Conservation (phyloP, 176 grass and related monocot species). For the Leersia perrieri region DNA sequence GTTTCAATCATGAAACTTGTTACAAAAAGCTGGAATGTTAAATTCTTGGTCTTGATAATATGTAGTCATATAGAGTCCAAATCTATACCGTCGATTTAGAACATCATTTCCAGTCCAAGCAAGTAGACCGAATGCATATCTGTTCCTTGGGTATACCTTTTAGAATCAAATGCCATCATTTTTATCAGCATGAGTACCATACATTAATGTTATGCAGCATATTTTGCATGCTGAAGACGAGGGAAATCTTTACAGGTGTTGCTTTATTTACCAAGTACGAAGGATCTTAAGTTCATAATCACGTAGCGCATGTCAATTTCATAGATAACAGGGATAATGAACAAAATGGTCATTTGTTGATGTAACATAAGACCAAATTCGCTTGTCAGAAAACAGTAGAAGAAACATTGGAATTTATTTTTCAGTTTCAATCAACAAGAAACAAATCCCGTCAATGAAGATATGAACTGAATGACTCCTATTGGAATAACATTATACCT, state of each 20-base stretch:
- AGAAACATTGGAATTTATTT: not conserved
- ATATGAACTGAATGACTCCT: not conserved
- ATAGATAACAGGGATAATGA: not conserved
- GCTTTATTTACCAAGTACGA: not conserved
- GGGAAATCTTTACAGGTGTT: not conserved
- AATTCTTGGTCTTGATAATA: not conserved
- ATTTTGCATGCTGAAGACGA: not conserved
- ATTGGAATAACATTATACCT: constrained; percentile 48
- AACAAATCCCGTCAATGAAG: not conserved
- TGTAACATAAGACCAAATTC: not conserved
- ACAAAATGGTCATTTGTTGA: not conserved
- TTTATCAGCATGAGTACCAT: not conserved
- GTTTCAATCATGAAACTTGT: not conserved
- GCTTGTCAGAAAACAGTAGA: not conserved
- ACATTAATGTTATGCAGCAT: not conserved
- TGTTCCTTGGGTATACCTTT: constrained; percentile 84
- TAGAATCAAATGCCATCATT: not conserved
- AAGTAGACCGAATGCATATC: constrained; percentile 80
- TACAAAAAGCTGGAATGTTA: not conserved
- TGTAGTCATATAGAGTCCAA: not conserved
- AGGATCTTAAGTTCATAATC: not conserved
- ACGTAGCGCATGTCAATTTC: not conserved
- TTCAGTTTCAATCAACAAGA: not conserved
- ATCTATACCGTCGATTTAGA: constrained; percentile 74
- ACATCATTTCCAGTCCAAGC: constrained; percentile 98